Conservation (phyloP, 129 eudicot genomes). For the Glebionis coronaria region DNA sequence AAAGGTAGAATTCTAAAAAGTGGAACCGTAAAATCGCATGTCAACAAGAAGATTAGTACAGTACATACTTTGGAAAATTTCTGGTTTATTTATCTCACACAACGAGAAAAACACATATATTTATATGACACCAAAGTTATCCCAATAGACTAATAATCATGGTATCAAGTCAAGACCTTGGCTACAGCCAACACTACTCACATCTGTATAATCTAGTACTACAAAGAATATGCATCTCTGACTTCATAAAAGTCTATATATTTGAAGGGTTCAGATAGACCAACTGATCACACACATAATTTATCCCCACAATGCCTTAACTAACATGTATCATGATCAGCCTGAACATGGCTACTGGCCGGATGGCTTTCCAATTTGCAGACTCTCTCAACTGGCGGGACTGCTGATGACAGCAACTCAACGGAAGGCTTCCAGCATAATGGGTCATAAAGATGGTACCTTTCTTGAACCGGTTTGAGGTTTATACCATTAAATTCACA, state of each 20-base stretch:
- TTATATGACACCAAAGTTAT: slow-evolving; percentile 29
- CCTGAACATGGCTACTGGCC: slow-evolving; percentile 49
- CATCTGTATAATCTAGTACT: slow-evolving; percentile 38
- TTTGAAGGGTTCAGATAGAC: slow-evolving; percentile 40
- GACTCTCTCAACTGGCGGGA: slow-evolving; percentile 75
- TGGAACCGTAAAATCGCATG: too few species aligned
- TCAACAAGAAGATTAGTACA: background rate
- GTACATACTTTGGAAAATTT: slow-evolving; percentile 4
- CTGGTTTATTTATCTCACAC: slow-evolving; percentile 27
- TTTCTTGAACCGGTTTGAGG: slow-evolving; percentile 58
- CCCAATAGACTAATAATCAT: slow-evolving; percentile 10
- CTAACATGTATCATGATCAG: slow-evolving; percentile 59
- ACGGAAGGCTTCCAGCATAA: slow-evolving; percentile 81
- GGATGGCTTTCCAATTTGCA: slow-evolving; percentile 65
- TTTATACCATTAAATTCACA: slow-evolving; percentile 56
- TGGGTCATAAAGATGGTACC: slow-evolving; percentile 56
- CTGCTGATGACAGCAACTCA: slow-evolving; percentile 48
- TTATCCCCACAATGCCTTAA: slow-evolving; percentile 12
- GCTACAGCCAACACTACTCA: slow-evolving; percentile 17
- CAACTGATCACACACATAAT: slow-evolving; percentile 44
- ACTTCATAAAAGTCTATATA: slow-evolving; percentile 29
- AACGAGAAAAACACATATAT: slow-evolving; percentile 15
- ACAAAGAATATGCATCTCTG: slow-evolving; percentile 42
- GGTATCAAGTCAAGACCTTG: slow-evolving; percentile 23
- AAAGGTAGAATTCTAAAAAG: too few species aligned